Base-by-base conservation (phyloP, 768 basidiomycete species). In the Lactarius evosmus region DNA sequence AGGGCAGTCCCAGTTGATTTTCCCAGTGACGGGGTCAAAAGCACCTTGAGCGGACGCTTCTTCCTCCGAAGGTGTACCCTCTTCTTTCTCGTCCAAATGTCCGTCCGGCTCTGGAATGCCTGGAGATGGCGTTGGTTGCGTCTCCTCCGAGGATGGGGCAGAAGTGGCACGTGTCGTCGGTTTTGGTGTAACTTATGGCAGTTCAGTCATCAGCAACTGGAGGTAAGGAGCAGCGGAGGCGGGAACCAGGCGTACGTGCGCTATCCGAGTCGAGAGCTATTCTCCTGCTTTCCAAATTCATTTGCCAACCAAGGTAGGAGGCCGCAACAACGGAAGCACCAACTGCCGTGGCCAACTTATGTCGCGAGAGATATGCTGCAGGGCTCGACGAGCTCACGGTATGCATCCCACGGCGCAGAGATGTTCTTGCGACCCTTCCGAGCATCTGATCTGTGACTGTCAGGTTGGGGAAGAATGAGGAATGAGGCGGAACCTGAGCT, bases 1-100 rank as follows among this genome's bases (percentile, higher is more conserved):
- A 1, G 97, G 94, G 75, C 97, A 99, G 73, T 98, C 97, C 97
- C 97, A 99, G 78, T 99, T 99, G 71, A 99, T 98, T 82, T 98
- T 95, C 50, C 97, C 97, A 1, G 97, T 99, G 66, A 85, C 94
- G 22, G 95, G 95, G 77, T 99, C 90, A 80, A 84, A 98, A 5
- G 97, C 96, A 41, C 83, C 83, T 34, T 64, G 58, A 30, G 74
- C 69, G 54, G 74, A 61, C 63, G 70, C 73, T 46, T 60, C 61
- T 29, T 53, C 75, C 27, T 72, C 72, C 14, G 67, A 72, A 5
- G 41, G 71, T 9, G 73, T 72, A 6, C 44, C 70, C 25, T 68
- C 69, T 29, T 68, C 69, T 14, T 56, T 51, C n/a, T 61, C 53
- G 5, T 65, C 67, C 41, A 41, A 33, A 9, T 4, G 34, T 12